Percentiles rank a stretch among this genome's conserved stretches.
Conservation (phyloP, 192 early-diverging fungal species). For the Coemansia sp. region DNA sequence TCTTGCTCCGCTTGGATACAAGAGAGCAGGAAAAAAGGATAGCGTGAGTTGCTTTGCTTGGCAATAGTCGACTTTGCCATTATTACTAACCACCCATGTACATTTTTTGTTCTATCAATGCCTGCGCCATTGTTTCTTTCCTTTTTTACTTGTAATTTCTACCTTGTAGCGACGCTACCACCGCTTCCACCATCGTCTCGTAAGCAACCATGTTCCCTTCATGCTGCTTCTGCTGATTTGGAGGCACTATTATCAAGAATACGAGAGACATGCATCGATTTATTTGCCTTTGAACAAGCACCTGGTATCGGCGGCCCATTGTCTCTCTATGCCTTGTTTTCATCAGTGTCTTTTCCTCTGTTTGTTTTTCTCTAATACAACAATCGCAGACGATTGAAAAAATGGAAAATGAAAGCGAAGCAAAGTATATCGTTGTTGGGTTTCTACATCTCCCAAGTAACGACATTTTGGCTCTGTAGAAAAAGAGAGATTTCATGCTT, state of each 20-base stretch:
- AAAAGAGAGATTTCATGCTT: too few species aligned
- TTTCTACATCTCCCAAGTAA: background rate
- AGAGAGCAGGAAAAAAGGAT: background rate
- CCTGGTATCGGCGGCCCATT: background rate
- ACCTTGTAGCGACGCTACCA: slow-evolving; percentile 66
- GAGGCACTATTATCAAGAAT: background rate
- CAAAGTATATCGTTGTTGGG: too few species aligned
- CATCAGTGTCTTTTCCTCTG: too few species aligned
- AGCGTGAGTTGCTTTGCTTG: slow-evolving; percentile 42
- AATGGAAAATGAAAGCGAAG: background rate
- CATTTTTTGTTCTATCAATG: too few species aligned
- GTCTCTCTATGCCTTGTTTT: background rate
- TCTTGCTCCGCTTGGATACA: too few species aligned
- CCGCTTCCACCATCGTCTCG: slow-evolving; percentile 77
- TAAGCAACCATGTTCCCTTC: slow-evolving; percentile 51
- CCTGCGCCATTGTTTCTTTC: too few species aligned
- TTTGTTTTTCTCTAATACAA: background rate
- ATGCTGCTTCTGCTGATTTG: background rate
- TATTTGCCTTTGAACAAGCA: background rate
- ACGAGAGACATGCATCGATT: background rate
- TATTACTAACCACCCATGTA: slow-evolving; percentile 8
- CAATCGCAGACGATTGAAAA: background rate
- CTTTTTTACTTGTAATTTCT: slow-evolving; percentile 16
- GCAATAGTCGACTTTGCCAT: slow-evolving; percentile 44
- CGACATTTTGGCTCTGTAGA: too few species aligned